phyloP scores from a whole-genome alignment of 225 moss, liverwort and hornwort species.

The Sphagnum tenellum region DNA sequence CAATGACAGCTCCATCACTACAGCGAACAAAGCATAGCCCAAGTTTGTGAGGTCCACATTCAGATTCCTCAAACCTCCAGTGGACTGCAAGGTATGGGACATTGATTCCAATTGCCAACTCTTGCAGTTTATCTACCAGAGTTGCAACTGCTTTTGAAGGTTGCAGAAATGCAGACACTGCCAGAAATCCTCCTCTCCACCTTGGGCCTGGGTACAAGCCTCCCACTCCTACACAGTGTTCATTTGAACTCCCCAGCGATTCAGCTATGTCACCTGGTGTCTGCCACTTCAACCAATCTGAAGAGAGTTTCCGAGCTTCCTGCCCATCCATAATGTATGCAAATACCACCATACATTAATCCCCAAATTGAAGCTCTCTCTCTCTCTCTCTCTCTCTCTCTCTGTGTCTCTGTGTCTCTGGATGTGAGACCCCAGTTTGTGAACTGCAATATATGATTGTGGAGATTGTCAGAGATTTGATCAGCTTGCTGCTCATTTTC shows the following conservation, averaged over 20 bases:
- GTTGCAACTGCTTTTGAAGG: constrained; percentile 31
- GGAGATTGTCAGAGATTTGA: no score
- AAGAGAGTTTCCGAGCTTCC: constrained; percentile 33
- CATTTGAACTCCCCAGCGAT: constrained; percentile 21
- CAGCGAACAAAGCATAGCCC: constrained; percentile 87
- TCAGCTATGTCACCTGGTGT: constrained; percentile 28
- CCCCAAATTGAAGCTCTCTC: no score
- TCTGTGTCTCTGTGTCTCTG: no score
- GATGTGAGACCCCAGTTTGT: no score
- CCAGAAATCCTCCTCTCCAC: constrained; percentile 69
- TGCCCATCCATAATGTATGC: constrained; percentile 8
- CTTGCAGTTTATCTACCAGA: constrained; percentile 35
- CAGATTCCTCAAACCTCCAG: constrained; percentile 89
- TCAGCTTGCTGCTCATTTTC: no score
- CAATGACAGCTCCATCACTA: constrained; percentile 57
- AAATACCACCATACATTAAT: no score
- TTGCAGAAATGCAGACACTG: constrained; percentile 45
- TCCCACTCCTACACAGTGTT: constrained; percentile 52
- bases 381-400: no score
- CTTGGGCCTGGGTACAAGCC: constrained; percentile 77
- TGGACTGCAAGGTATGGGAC: constrained; percentile 61
- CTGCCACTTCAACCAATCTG: constrained; percentile 35
- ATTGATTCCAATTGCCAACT: constrained; percentile 27
- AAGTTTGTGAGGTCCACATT: constrained; percentile 38
- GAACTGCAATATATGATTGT: no score